A percentile compares a stretch with the other conserved stretches of the same genome.
phyloP scores from a whole-genome alignment of 1,139 yeast genomes.

The Yamadazyma conglobata region DNA sequence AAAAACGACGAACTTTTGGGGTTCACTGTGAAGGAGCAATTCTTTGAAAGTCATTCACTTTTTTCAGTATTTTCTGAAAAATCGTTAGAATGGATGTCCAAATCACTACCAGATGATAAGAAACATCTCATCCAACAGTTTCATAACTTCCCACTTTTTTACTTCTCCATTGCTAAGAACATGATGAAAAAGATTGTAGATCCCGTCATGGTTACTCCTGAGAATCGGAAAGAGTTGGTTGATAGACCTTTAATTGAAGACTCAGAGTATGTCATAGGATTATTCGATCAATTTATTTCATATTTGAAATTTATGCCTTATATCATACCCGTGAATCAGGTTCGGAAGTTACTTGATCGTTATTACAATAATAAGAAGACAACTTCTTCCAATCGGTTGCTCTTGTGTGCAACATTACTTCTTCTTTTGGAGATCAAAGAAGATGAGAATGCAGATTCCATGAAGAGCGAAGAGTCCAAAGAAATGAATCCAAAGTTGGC shows the following conservation, averaged over 20 bases:
- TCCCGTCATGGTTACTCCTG: slow-evolving; percentile 25
- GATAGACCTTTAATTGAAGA: slow-evolving; percentile 29
- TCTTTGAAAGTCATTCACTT: slow-evolving; percentile 39
- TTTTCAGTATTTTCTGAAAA: slow-evolving; percentile 34
- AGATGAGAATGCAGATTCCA: slow-evolving; percentile 1
- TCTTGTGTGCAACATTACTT: slow-evolving; percentile 8
- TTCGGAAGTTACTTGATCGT: slow-evolving; percentile 19
- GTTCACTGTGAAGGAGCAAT: slow-evolving; percentile 16
- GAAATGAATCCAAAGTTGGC: slow-evolving; percentile 3
- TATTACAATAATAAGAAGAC: slow-evolving; percentile 16
- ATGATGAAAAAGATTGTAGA: slow-evolving; percentile 32
- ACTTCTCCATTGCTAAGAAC: slow-evolving; percentile 19
- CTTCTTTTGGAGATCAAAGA: slow-evolving; percentile 7
- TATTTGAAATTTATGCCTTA: slow-evolving; percentile 13
- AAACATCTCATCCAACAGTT: slow-evolving; percentile 25
- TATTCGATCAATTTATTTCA: slow-evolving; percentile 21
- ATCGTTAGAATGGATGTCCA: slow-evolving; percentile 33
- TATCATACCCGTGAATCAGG: slow-evolving; percentile 17
- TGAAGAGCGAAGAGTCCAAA: slow-evolving; percentile 15
- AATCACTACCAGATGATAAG: slow-evolving; percentile 23
- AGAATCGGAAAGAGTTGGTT: slow-evolving; percentile 18
- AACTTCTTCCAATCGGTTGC: slow-evolving; percentile 10
- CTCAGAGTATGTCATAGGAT: slow-evolving; percentile 18
- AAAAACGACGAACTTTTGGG: not conserved
- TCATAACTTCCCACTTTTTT: slow-evolving; percentile 28